phyloP scores from a whole-genome alignment of 2,329 filamentous ascomycete genomes.

The Penicillium aurantiogriseum region DNA sequence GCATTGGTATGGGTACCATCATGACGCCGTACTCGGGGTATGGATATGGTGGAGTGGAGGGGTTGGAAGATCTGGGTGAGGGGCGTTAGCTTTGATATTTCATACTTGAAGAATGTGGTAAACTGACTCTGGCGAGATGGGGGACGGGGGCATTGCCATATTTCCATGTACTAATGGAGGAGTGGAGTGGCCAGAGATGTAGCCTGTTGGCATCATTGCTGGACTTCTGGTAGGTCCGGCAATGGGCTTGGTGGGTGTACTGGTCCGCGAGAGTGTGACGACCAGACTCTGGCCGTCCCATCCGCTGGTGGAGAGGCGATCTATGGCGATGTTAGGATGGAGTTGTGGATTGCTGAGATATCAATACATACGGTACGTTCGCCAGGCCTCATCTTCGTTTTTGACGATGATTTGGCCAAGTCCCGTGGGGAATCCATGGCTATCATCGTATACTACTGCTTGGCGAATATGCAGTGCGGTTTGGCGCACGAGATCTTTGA shows the following conservation, averaged over 20 bases:
- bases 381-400: constrained; percentile 46
- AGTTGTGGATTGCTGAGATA: neutral
- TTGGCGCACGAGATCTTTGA: constrained; percentile 47
- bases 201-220: constrained; percentile 28
- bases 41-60: constrained; percentile 23
- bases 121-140: constrained; percentile 40
- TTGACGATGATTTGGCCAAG: constrained; percentile 47
- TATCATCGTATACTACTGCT: constrained; percentile 46
- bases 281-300: constrained; percentile 46
- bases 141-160: constrained; percentile 34
- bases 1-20: constrained; percentile 24
- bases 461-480: constrained; percentile 46
- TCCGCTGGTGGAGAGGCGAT: constrained; percentile 42
- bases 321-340: constrained; percentile 27
- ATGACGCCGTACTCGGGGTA: constrained; percentile 30
- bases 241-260: constrained; percentile 42
- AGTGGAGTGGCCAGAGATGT: constrained; percentile 34
- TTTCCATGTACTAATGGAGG: constrained; percentile 32
- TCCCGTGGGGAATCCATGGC: constrained; percentile 43
- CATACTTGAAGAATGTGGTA: neutral
- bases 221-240: constrained; percentile 45
- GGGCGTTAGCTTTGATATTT: neutral
- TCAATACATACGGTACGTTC: constrained; percentile 40
- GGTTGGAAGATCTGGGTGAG: constrained; percentile 20
- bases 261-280: constrained; percentile 43